Base-by-base conservation (phyloP, 805 yeast genomes). In the Metschnikowia orientalis region DNA sequence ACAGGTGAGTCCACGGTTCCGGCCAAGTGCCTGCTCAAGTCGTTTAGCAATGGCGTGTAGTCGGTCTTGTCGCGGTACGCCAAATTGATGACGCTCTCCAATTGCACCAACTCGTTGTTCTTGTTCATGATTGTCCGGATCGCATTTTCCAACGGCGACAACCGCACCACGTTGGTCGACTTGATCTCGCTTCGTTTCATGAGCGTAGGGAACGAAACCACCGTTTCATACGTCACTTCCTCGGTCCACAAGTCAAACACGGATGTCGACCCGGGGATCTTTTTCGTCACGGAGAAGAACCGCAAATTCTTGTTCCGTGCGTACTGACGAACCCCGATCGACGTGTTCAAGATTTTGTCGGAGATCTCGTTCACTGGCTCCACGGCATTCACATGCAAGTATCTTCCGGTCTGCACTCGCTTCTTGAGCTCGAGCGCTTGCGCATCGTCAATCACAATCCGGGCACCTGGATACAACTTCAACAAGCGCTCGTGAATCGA, bases 1-100 rank as follows among this genome's bases (percentile, higher is more conserved):
- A 87, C 90, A 3, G 95, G 95, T 0, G 95, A 77, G 53, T 86
- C 95, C 34, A 88, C 89, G 0, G 95, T 84, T 26, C 95, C 95
- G 3, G 86, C 73, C 35, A 81, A 61, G 48, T 76, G 77, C 56
- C 90, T 67, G 5, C 89, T 78, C 40, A 83, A 59, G 50, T 78
- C 86, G 44, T 72, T 71, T 53, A 79, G 79, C 18, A 73, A 54
- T 0, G 77, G 58, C 2, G 65, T 51, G 30, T 57, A 62, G 30
- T 69, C 75, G 1, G 67, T 65, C 47, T 71, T 73, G 18, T 75
- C 78, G 43, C 68, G 74, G 34, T 71, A 44, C 2, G 76, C 71
- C 47, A 69, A 67, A 45, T 66, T 66, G 30, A 77, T 71, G 61
- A 74, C 59, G 41, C 75, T 73, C 55, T 84, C 92, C 24, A 81